phyloP scores from a whole-genome alignment of 306 rosid genomes.

The Casuarina cunninghamiana region DNA sequence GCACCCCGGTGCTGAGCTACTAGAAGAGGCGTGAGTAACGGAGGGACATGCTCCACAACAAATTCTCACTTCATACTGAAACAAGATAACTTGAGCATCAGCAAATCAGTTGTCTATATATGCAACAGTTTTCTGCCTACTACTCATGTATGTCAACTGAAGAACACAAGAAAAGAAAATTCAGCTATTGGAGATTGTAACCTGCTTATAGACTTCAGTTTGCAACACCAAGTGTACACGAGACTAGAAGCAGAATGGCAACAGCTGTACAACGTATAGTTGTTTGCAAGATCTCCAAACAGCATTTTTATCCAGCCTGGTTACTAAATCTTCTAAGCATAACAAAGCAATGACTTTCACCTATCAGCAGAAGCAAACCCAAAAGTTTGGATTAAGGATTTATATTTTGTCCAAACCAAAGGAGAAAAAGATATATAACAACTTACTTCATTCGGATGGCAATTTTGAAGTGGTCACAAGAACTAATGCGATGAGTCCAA shows the following conservation, averaged over 20 bases:
- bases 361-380: slow-evolving; percentile 43
- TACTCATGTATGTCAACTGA: background rate
- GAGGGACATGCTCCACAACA: slow-evolving; percentile 95
- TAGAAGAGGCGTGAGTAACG: slow-evolving; percentile 75
- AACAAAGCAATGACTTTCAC: slow-evolving; percentile 96
- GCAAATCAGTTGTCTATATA: slow-evolving; percentile 23
- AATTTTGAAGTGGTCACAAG: slow-evolving; percentile 14
- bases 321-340: slow-evolving; percentile 83
- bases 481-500: background rate
- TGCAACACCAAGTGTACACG: slow-evolving; percentile 98
- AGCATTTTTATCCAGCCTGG: slow-evolving; percentile 78
- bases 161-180: background rate
- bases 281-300: slow-evolving; percentile 86
- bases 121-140: slow-evolving; percentile 1
- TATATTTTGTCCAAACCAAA: slow-evolving; percentile 10
- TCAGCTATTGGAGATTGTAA: slow-evolving; percentile 22
- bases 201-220: slow-evolving; percentile 87
- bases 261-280: slow-evolving; percentile 96
- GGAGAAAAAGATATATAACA: background rate
- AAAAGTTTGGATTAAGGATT: slow-evolving; percentile 14
- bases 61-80: slow-evolving; percentile 89
- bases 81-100: slow-evolving; percentile 33
- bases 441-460: background rate
- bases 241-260: slow-evolving; percentile 93
- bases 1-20: slow-evolving; percentile 60